Evolutionary conservation across 805 yeast species (phyloP), one percentile per base, ranked within the genome.

Genomic region (Wickerhamomyces strasburgensis): DNA sequence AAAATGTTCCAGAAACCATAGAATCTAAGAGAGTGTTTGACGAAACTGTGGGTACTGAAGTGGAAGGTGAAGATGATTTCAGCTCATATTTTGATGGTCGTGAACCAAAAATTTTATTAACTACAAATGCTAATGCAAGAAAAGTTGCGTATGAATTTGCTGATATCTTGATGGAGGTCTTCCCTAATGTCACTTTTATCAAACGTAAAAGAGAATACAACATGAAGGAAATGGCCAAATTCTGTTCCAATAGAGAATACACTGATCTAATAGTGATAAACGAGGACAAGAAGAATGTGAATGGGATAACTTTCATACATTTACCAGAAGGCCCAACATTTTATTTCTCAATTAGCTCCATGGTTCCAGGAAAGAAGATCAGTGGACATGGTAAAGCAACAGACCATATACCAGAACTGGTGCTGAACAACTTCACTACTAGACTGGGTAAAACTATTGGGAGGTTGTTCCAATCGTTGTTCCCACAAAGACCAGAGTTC

Each of bases 241-340:
- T 78, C 50, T 85, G 96, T 60, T 58, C 78, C 28, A 85, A 84
- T 55, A 68, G 98, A 56, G 90, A 80, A 15, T 93, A 73, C 63
- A 89, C 97, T 0, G 95, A 89, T 56, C 65, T 93, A 52, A 67
- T 93, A 21, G 88, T 93, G 33, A 77, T 93, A 42, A 93, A 93
- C 58, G 98, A 93, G 62, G 96, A 87, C 63, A 89, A 89, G 62
- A 93, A 90, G 61, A 73, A 72, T 45, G 94, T 93, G 27, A 89
- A 84, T 36, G 98, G 98, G 2, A 64, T 93, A 40, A 87, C 98
- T 1, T 84, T 93, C 54, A 82, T 93, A 39, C 96, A 93, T 64
- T 70, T 93, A 41, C 98, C 98, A 7, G 84, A 74, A 31, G 98
- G 98, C 1, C 98, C 98, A 26, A 84, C 97, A 0, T 87, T 87